These are phyloP conservation scores for Dunaliella sp. DNA, from an alignment of 139 green algal genomes.

Conservation along the genomic window DNA sequence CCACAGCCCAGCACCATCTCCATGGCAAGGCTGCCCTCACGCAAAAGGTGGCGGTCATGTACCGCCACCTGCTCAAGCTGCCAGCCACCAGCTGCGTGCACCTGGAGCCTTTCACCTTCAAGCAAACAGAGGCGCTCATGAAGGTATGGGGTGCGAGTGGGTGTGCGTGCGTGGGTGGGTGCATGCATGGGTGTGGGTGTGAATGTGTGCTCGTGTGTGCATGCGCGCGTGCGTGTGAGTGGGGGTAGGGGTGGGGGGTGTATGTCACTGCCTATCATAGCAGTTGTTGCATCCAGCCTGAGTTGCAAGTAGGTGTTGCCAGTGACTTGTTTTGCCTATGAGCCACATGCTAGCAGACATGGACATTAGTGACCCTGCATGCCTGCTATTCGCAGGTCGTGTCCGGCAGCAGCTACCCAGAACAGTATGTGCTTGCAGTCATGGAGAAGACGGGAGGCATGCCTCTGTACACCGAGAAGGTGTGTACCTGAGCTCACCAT, in stretches of 20 bases:
- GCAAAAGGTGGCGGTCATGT: slow-evolving; percentile 49
- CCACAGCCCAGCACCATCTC: slow-evolving; percentile 28
- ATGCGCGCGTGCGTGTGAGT: no score
- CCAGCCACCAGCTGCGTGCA: slow-evolving; percentile 42
- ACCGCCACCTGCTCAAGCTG: slow-evolving; percentile 50
- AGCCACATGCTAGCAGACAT: no score
- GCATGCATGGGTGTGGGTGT: no score
- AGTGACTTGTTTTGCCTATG: no score
- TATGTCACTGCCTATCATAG: no score
- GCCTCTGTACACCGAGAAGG: slow-evolving; percentile 67
- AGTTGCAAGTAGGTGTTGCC: no score
- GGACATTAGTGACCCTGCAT: no score
- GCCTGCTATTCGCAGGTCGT: slow-evolving; percentile 26
- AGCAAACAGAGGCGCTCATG: slow-evolving; percentile 47
- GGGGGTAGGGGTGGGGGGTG: no score
- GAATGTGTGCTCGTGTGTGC: no score
- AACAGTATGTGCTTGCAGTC: slow-evolving; percentile 54
- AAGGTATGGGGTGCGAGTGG: slow-evolving; percentile 5
- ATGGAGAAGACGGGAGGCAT: slow-evolving; percentile 69
- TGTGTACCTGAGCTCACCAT: no score
- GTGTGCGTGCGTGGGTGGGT: no score
- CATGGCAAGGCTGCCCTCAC: slow-evolving; percentile 43
- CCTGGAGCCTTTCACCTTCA: slow-evolving; percentile 48
- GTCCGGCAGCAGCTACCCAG: slow-evolving; percentile 32
- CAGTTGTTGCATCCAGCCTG: no score